Evolutionary conservation across 2,329 filamentous ascomycete species (phyloP).

Genomic region (Thyridium curvatum): DNA sequence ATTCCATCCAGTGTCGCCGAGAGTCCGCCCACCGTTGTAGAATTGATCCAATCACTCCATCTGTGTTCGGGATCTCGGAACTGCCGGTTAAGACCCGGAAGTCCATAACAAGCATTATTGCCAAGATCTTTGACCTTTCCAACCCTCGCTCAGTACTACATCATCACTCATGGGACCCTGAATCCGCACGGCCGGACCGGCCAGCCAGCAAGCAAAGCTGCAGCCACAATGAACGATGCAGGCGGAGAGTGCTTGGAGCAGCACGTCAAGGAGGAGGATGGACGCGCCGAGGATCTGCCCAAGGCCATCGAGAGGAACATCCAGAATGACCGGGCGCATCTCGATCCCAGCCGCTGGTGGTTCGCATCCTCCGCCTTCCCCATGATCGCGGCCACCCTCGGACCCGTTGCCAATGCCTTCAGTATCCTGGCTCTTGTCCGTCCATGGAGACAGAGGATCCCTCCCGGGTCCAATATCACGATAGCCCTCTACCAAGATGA

Average conservation of each 20-base stretch:
- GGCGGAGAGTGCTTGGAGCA: conserved; percentile 17
- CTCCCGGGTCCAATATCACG: conserved; percentile 37
- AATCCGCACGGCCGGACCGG: background rate
- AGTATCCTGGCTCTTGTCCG: conserved; percentile 81
- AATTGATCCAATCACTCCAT: no score
- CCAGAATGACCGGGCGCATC: conserved; percentile 31
- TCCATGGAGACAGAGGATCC: conserved; percentile 62
- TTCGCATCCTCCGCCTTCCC: conserved; percentile 62
- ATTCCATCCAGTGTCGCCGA: no score
- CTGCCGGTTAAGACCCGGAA: no score
- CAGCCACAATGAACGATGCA: conserved; percentile 19
- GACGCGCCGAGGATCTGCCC: conserved; percentile 17
- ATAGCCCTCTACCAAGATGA: conserved; percentile 52
- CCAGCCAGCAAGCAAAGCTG: background rate
- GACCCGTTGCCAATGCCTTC: conserved; percentile 81
- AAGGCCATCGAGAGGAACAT: conserved; percentile 26
- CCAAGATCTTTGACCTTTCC: no score
- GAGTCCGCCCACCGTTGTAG: no score
- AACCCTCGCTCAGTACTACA: no score
- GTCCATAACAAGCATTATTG: no score
- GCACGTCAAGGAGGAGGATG: conserved; percentile 19
- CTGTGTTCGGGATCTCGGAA: no score
- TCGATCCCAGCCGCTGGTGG: conserved; percentile 54
- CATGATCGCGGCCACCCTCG: conserved; percentile 76
- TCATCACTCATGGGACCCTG: no score